Evolutionary conservation across 1,284 basidiomycete genomes (phyloP).

Genomic region (Melampsora larici-populina): DNA sequence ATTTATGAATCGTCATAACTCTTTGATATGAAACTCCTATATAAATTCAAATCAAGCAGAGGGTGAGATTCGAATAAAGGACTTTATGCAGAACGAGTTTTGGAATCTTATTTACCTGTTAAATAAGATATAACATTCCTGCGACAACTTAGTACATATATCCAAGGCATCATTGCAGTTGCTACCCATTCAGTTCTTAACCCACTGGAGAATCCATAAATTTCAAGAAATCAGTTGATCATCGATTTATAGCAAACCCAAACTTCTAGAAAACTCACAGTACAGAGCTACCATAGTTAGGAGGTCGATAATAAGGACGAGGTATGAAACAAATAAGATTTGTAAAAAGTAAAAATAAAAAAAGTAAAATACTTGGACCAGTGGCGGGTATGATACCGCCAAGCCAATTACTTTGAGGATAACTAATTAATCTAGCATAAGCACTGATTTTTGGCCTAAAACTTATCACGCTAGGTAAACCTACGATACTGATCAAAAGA

Average conservation of each 20-base stretch:
- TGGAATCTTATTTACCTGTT: slow-evolving; percentile 13
- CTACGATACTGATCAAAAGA: slow-evolving; percentile 4
- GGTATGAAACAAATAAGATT: slow-evolving; percentile 15
- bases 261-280: neutral
- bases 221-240: too few relatives aligned
- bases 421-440: slow-evolving; percentile 22
- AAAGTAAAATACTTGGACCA: slow-evolving; percentile 29
- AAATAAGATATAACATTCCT: slow-evolving; percentile 24
- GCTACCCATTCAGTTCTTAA: slow-evolving; percentile 35
- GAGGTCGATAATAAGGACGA: slow-evolving; percentile 11
- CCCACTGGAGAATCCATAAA: neutral
- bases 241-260: too few relatives aligned
- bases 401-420: slow-evolving; percentile 16
- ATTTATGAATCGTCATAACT: slow-evolving; percentile 40
- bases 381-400: slow-evolving; percentile 14
- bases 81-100: neutral
- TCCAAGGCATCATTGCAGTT: slow-evolving; percentile 34
- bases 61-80: neutral
- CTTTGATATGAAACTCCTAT: slow-evolving; percentile 23
- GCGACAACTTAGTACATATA: slow-evolving; percentile 21
- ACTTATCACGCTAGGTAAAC: slow-evolving; percentile 15
- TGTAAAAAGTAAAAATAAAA: slow-evolving; percentile 32
- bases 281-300: neutral
- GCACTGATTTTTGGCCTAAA: slow-evolving; percentile 27
- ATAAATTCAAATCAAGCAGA: too few relatives aligned